Conservation (phyloP, 495 filamentous ascomycete species). For the Opeltia flavorubescens region DNA sequence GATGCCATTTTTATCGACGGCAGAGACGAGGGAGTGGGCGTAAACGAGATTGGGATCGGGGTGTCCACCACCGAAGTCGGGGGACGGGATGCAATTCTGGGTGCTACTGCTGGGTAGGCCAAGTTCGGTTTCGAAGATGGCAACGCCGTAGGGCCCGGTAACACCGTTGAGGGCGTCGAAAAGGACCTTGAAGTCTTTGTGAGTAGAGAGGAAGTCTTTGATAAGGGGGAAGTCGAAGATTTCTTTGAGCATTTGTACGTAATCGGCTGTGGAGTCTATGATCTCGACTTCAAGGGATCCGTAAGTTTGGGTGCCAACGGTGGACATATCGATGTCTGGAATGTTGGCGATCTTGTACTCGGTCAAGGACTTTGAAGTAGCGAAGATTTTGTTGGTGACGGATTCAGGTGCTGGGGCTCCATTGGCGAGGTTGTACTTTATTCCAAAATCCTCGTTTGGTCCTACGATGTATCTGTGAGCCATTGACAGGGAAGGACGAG, state of each 20-base stretch:
- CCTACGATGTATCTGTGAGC: slow-evolving; percentile 33
- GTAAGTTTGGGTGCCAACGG: slow-evolving; percentile 70
- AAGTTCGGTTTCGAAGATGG: slow-evolving; percentile 89
- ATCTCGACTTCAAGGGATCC: slow-evolving; percentile 85
- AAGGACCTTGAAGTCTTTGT: slow-evolving; percentile 89
- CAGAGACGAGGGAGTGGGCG: slow-evolving; percentile 85
- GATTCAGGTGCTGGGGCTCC: slow-evolving; percentile 89
- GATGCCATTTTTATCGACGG: slow-evolving; percentile 77
- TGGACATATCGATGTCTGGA: slow-evolving; percentile 70
- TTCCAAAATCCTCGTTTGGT: slow-evolving; percentile 87
- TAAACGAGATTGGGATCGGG: slow-evolving; percentile 98
- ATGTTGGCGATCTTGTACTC: slow-evolving; percentile 87
- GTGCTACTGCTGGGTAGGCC: slow-evolving; percentile 62
- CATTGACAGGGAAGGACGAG: not conserved
- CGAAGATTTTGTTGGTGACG: slow-evolving; percentile 95
- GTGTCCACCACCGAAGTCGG: slow-evolving; percentile 93
- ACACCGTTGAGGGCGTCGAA: slow-evolving; percentile 93
- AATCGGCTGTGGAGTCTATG: slow-evolving; percentile 82
- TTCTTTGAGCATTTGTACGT: slow-evolving; percentile 86
- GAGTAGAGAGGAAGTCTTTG: slow-evolving; percentile 71
- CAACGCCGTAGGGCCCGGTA: slow-evolving; percentile 85
- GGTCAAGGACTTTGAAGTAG: slow-evolving; percentile 70
- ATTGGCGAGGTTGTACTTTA: slow-evolving; percentile 98
- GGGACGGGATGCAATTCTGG: slow-evolving; percentile 84
- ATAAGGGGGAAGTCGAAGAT: slow-evolving; percentile 97